Conservation (phyloP, 2,329 filamentous ascomycete genomes). For the Annulohypoxylon truncatum region DNA sequence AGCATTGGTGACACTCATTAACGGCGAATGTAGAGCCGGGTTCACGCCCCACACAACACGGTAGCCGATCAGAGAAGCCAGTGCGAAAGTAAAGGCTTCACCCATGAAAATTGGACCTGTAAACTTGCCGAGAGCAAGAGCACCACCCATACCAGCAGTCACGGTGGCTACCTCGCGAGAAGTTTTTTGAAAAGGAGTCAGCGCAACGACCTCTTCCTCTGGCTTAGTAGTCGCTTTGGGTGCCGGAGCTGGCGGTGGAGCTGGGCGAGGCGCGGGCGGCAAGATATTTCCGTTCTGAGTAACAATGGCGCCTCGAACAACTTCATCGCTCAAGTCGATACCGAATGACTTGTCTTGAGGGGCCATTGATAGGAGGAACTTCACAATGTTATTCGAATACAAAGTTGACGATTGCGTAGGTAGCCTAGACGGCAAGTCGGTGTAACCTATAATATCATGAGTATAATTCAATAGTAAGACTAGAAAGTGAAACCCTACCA, state of each 20-base stretch:
- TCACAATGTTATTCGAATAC: slow-evolving; percentile 94
- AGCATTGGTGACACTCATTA: slow-evolving; percentile 95
- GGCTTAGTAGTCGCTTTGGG: slow-evolving; percentile 54
- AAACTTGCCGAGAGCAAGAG: slow-evolving; percentile 80
- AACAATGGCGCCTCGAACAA: slow-evolving; percentile 86
- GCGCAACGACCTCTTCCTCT: slow-evolving; percentile 69
- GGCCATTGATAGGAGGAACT: slow-evolving; percentile 84
- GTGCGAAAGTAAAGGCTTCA: slow-evolving; percentile 85
- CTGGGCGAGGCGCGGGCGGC: slow-evolving; percentile 78
- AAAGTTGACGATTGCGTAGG: slow-evolving; percentile 90
- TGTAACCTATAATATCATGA: slow-evolving; percentile 70
- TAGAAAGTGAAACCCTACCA: slow-evolving; percentile 60
- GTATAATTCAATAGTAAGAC: not conserved
- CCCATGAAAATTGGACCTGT: slow-evolving; percentile 88
- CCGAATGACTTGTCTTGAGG: slow-evolving; percentile 83
- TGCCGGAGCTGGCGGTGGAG: slow-evolving; percentile 64
- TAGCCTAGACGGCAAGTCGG: slow-evolving; percentile 85
- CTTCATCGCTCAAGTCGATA: slow-evolving; percentile 84
- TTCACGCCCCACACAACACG: slow-evolving; percentile 88
- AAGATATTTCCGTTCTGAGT: slow-evolving; percentile 81
- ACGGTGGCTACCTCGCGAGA: slow-evolving; percentile 79
- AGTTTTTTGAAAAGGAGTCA: slow-evolving; percentile 86
- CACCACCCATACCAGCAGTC: slow-evolving; percentile 81
- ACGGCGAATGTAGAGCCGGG: slow-evolving; percentile 84
- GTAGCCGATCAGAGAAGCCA: slow-evolving; percentile 88